Conservation (phyloP, 345 rosid species). For the Lepidium didymum region DNA sequence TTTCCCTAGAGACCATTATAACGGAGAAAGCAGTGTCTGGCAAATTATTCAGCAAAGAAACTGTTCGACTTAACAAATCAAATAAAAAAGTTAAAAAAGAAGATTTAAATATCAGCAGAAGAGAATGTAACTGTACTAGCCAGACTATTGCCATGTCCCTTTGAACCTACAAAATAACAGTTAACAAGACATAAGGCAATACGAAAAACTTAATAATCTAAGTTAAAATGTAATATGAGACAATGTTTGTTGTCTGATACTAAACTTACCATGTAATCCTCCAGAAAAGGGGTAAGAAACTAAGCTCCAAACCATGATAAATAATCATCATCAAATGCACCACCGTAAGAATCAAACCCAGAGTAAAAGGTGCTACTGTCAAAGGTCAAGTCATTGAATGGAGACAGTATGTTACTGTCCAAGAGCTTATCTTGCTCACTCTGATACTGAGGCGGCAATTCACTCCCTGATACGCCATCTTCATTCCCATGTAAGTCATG, state of each 20-base stretch:
- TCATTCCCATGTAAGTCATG: slow-evolving; percentile 31
- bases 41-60: slow-evolving; percentile 16
- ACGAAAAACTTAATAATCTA: background rate
- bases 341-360: slow-evolving; percentile 30
- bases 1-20: slow-evolving; percentile 19
- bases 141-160: slow-evolving; percentile 23
- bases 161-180: slow-evolving; percentile 14
- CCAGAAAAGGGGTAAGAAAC: slow-evolving; percentile 10
- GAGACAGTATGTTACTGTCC: slow-evolving; percentile 52
- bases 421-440: slow-evolving; percentile 53
- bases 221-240: background rate
- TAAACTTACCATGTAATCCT: slow-evolving; percentile 26
- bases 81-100: background rate
- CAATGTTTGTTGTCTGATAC: slow-evolving; percentile 1
- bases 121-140: slow-evolving; percentile 19
- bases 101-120: slow-evolving; percentile 1
- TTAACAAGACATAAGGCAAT: background rate
- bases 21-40: background rate
- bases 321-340: slow-evolving; percentile 29
- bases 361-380: slow-evolving; percentile 34
- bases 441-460: slow-evolving; percentile 37
- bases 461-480: slow-evolving; percentile 34
- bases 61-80: slow-evolving; percentile 17
- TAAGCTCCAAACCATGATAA: slow-evolving; percentile 27
- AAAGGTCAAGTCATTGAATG: slow-evolving; percentile 39